Percentiles rank a stretch among this genome's conserved stretches.
These are phyloP conservation scores for Avena eriantha DNA, from an alignment of 176 grass and related monocot species.

Conservation along the genomic window DNA sequence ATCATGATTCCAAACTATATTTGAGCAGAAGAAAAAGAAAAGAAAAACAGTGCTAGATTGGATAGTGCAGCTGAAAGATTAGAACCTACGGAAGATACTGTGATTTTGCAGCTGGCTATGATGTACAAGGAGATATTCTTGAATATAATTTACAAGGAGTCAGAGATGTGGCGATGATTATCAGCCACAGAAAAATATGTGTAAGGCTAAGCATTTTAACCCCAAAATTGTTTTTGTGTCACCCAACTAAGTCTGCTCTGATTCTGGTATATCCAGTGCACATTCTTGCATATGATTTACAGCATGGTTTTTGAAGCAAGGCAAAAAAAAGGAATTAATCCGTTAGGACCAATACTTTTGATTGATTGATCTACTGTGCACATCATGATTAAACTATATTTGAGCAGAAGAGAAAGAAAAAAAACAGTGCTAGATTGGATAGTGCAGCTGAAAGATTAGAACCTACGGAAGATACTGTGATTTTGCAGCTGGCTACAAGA, in stretches of 20 bases:
- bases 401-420: conserved; percentile 19
- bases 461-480: conserved; percentile 16
- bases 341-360: not conserved
- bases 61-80: conserved; percentile 36
- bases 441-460: conserved; percentile 35
- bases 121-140: not conserved
- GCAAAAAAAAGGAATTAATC: not conserved
- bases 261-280: not conserved
- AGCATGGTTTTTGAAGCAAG: not conserved
- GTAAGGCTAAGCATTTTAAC: not conserved
- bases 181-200: not conserved
- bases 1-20: conserved; percentile 41
- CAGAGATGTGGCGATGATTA: not conserved
- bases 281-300: not conserved
- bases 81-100: conserved; percentile 14
- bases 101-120: conserved; percentile 22
- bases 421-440: conserved; percentile 20
- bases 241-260: not conserved
- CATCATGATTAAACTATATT: conserved; percentile 39
- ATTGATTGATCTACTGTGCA: not conserved
- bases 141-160: not conserved
- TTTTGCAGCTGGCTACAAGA: conserved; percentile 36
- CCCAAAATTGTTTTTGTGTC: not conserved
- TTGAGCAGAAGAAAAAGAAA: conserved; percentile 15
- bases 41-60: conserved; percentile 8